Evolutionary conservation across 2,329 filamentous ascomycete species (phyloP).

Genomic region (Ophiocordyceps sinensis): DNA sequence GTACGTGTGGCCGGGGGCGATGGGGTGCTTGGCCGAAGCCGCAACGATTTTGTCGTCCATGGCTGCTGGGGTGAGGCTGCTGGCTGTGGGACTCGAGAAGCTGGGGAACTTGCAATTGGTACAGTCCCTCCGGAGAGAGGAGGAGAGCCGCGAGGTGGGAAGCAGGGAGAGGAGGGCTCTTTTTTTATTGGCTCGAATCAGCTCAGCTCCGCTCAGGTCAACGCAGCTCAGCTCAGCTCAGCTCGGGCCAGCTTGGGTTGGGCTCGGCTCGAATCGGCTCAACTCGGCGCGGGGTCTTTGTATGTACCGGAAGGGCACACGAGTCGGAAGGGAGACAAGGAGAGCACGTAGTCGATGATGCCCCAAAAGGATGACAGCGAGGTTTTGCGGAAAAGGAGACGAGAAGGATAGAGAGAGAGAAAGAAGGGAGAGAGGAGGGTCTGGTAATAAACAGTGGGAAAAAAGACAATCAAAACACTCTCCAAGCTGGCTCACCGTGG

Average conservation of each 20-base stretch:
- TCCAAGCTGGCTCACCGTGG: too few species aligned
- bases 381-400: too few species aligned
- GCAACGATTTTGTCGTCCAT: conserved; percentile 45
- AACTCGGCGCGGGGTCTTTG: too few species aligned
- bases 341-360: too few species aligned
- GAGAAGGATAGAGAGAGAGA: too few species aligned
- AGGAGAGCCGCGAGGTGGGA: background rate
- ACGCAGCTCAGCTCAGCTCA: background rate
- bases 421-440: too few species aligned
- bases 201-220: background rate
- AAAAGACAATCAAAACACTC: too few species aligned
- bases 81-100: background rate
- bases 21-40: conserved; percentile 48
- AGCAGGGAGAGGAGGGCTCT: background rate
- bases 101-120: too few species aligned
- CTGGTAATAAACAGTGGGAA: too few species aligned
- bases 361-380: too few species aligned
- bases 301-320: too few species aligned
- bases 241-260: background rate
- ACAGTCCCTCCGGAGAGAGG: background rate
- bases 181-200: background rate
- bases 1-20: conserved; percentile 39
- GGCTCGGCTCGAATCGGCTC: background rate
- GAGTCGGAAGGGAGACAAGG: too few species aligned
- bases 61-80: conserved; percentile 4